Evolutionary conservation across 164 flowering plant genomes (phyloP).

Genomic region (Warburgia ugandensis): DNA sequence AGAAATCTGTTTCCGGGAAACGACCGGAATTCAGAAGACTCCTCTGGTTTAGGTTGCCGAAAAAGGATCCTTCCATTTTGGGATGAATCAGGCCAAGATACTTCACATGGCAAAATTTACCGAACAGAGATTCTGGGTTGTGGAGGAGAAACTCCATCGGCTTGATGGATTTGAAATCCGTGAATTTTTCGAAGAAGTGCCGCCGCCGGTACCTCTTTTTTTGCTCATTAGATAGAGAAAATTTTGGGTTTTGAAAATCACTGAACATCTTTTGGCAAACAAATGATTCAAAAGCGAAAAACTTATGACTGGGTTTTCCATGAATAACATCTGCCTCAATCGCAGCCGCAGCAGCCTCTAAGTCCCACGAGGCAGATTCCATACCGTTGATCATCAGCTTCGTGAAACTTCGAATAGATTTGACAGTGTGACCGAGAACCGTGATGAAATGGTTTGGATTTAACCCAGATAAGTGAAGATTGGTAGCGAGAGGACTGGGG

Average conservation of each 20-base stretch:
- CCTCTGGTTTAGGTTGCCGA: constrained; percentile 61
- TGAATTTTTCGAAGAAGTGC: constrained; percentile 42
- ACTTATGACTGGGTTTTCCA: constrained; percentile 28
- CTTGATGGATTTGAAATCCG: constrained; percentile 31
- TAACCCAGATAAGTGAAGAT: constrained; percentile 32
- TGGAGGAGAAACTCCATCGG: constrained; percentile 29
- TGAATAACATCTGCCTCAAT: constrained; percentile 31
- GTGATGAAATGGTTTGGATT: constrained; percentile 45
- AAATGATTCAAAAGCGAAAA: constrained; percentile 57
- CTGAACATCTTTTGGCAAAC: constrained; percentile 56
- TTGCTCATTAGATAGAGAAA: constrained; percentile 20
- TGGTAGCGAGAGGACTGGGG: constrained; percentile 36
- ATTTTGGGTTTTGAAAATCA: constrained; percentile 44
- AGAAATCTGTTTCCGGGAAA: constrained; percentile 56
- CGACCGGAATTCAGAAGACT: constrained; percentile 42
- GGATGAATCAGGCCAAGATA: constrained; percentile 62
- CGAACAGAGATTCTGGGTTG: constrained; percentile 39
- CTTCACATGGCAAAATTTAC: constrained; percentile 44
- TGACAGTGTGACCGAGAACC: constrained; percentile 36
- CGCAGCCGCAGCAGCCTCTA: constrained; percentile 42
- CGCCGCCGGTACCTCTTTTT: constrained; percentile 5
- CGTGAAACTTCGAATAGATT: constrained; percentile 58
- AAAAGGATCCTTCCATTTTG: constrained; percentile 72
- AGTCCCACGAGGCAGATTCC: constrained; percentile 69
- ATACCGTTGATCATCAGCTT: constrained; percentile 58